Conservation (phyloP, 495 filamentous ascomycete species). For the Penicillium egyptiacum region DNA sequence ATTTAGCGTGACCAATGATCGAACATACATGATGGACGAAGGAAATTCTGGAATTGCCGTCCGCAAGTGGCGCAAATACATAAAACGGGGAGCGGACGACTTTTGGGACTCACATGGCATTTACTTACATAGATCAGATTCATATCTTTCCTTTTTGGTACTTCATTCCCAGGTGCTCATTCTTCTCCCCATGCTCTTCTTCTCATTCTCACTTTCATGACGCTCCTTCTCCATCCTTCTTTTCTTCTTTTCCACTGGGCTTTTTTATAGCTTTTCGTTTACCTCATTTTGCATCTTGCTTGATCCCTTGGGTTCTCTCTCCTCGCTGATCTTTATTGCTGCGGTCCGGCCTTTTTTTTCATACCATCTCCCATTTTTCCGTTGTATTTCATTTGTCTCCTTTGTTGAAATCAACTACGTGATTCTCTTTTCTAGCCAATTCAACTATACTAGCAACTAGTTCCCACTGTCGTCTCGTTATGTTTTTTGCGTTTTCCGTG, state of each 20-base stretch:
- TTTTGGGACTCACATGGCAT: constrained; percentile 50
- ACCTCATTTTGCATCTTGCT: constrained; percentile 22
- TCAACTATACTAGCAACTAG: constrained; percentile 37
- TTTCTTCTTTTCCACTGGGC: constrained; percentile 12
- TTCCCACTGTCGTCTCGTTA: constrained; percentile 26
- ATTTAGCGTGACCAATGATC: constrained; percentile 54
- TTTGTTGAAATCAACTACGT: constrained; percentile 42
- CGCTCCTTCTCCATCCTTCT: constrained; percentile 24
- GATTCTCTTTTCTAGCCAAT: constrained; percentile 40
- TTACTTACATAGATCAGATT: constrained; percentile 48
- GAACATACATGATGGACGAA: constrained; percentile 50
- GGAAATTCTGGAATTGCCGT: constrained; percentile 42
- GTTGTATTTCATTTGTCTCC: constrained; percentile 41
- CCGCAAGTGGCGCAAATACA: constrained; percentile 47
- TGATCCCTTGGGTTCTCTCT: constrained; percentile 24
- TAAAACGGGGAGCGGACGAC: constrained; percentile 48
- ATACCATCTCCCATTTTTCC: constrained; percentile 41
- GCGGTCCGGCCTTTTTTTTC: constrained; percentile 30
- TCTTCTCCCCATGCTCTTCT: constrained; percentile 14
- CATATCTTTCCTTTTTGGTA: constrained; percentile 36
- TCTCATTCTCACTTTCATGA: constrained; percentile 17
- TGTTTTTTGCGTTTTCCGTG: constrained; percentile 1
- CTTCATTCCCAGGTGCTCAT: constrained; percentile 16
- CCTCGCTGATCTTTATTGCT: constrained; percentile 27
- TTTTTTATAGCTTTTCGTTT: constrained; percentile 23